Conservation (phyloP, 129 eudicot genomes). For the Kitagawia praeruptora region DNA sequence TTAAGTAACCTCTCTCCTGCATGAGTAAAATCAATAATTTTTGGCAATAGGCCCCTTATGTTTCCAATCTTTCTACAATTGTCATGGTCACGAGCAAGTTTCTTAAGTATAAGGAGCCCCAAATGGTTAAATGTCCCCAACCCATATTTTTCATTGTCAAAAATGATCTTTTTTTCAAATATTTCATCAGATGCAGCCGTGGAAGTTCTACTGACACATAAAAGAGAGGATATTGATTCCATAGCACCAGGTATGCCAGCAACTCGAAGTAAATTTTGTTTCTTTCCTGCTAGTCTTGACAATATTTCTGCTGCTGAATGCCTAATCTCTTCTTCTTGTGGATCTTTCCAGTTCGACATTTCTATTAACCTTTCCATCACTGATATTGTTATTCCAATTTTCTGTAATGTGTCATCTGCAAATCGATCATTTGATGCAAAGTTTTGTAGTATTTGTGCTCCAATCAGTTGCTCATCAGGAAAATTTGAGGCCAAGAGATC, state of each 20-base stretch:
- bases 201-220: slow-evolving; percentile 28
- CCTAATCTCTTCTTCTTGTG: slow-evolving; percentile 72
- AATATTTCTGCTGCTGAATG: slow-evolving; percentile 62
- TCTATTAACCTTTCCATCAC: slow-evolving; percentile 76
- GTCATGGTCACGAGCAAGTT: slow-evolving; percentile 83
- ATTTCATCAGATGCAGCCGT: slow-evolving; percentile 40
- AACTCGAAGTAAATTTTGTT: slow-evolving; percentile 71
- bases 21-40: slow-evolving; percentile 66
- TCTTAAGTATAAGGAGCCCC: slow-evolving; percentile 81
- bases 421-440: slow-evolving; percentile 49
- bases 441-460: slow-evolving; percentile 47
- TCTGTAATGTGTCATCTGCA: slow-evolving; percentile 69
- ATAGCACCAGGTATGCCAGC: slow-evolving; percentile 88
- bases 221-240: slow-evolving; percentile 77
- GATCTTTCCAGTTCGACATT: slow-evolving; percentile 90
- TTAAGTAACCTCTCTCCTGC: slow-evolving; percentile 53
- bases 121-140: slow-evolving; percentile 66
- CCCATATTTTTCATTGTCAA: slow-evolving; percentile 42
- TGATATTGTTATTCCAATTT: slow-evolving; percentile 55
- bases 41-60: slow-evolving; percentile 66
- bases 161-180: slow-evolving; percentile 30
- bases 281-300: slow-evolving; percentile 48
- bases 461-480: slow-evolving; percentile 82
- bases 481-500: slow-evolving; percentile 70
- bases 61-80: slow-evolving; percentile 85